Evolutionary conservation across 1,284 basidiomycete genomes (phyloP), one percentile per base, ranked within the genome.

Genomic region (Moesziomyces aphidis): DNA sequence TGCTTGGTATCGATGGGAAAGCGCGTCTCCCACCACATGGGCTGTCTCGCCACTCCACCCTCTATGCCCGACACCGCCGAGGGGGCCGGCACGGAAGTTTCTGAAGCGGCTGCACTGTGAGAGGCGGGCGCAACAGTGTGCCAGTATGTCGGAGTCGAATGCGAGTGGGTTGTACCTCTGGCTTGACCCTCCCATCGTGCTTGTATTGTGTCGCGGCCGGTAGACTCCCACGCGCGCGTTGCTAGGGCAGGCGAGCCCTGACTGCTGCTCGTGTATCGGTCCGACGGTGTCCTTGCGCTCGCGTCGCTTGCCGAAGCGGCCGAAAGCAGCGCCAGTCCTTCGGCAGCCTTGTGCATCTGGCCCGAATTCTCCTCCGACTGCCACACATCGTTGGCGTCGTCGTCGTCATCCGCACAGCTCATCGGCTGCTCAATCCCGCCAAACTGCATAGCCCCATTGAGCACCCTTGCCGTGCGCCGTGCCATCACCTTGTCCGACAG

Each of bases 21-120:
- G 8, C 59, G 47, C 5, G 43, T n/a, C 48, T 68, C 59, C 65
- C 65, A 68, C 65, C 65, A 68, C 59, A 68, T 68, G 1, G 65
- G 59, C 23, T 68, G 51, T 8, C 55, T 56, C n/a, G 34, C 19
- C 11, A 47, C 3, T 1, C 46, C 47, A 5, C 28, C 47, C 4
- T 43, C 58, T 22, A 47, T 39, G 8, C 4, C 39, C 15, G 36
- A 28, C 22, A 11, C 31, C 10, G 31, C 31, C 31, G 31, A 34
- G 31, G 31, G 11, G 10, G 45, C 34, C 5, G 52, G 13, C 2
- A 24, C 3, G 4, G 50, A 42, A 36, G 28, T 21, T 19, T 19
- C 39, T 5, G 44, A 21, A 10, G 17, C 34, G 7, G 31, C 31
- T 5, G 21, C 8, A 10, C 51, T 39, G 6, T 23, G 28, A 10